phyloP scores from a whole-genome alignment of 176 grass and related monocot genomes.

The Tuctoria greenei region DNA sequence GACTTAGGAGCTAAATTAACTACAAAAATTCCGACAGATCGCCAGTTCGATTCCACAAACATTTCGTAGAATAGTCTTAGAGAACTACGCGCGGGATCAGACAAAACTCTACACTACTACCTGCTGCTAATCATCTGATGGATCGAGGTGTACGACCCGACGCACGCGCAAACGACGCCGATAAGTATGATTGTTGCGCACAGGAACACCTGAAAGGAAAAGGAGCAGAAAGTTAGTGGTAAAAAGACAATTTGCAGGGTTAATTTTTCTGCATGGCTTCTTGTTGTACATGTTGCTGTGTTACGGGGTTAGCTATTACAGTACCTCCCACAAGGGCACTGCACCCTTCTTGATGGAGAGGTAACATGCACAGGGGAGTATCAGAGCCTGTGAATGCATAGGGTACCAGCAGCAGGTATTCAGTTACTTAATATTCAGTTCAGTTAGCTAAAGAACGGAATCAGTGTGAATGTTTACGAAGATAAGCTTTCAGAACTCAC shows the following conservation, averaged over 20 bases:
- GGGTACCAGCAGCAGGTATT: background rate
- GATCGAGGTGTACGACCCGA: conserved; percentile 67
- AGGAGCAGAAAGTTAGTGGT: background rate
- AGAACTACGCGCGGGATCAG: conserved; percentile 15
- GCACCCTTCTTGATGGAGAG: conserved; percentile 51
- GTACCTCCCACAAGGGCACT: conserved; percentile 57
- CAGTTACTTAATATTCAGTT: conserved; percentile 1
- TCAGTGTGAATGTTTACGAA: background rate
- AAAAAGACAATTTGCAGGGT: conserved; percentile 6
- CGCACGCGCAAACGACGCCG: conserved; percentile 36
- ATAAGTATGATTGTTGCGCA: conserved; percentile 50
- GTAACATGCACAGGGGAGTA: conserved; percentile 77
- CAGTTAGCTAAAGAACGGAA: background rate
- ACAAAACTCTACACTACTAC: conserved; percentile 24
- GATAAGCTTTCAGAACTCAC: conserved; percentile 33
- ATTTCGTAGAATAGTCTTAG: conserved; percentile 8
- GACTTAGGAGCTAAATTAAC: background rate
- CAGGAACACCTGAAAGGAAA: conserved; percentile 42
- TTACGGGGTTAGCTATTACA: background rate
- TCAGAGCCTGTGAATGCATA: conserved; percentile 68
- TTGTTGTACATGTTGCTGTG: background rate
- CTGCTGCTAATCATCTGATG: conserved; percentile 41
- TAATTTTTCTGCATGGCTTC: background rate
- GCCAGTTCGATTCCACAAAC: conserved; percentile 1
- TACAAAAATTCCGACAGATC: background rate